phyloP scores from a whole-genome alignment of 768 basidiomycete genomes.

The Pisolithus tinctorius region DNA sequence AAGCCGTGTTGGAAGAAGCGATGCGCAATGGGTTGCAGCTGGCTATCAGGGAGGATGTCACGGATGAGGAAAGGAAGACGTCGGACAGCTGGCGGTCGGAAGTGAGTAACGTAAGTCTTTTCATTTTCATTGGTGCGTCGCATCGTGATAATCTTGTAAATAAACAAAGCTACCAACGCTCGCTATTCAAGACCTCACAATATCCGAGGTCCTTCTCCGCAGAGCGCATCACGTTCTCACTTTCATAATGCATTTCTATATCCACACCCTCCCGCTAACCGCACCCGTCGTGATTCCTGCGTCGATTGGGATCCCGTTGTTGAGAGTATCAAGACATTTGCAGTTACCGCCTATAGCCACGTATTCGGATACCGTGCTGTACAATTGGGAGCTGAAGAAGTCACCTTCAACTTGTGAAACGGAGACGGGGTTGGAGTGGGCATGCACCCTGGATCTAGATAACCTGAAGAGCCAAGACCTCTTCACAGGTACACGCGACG shows the following conservation, averaged over 20 bases:
- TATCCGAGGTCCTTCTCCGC: constrained; percentile 52
- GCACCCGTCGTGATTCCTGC: constrained; percentile 58
- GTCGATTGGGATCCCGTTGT: constrained; percentile 65
- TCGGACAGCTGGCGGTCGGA: constrained; percentile 49
- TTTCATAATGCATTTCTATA: constrained; percentile 76
- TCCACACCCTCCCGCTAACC: constrained; percentile 53
- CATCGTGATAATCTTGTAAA: neutral
- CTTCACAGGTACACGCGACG: constrained; percentile 76
- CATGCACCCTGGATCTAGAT: constrained; percentile 22
- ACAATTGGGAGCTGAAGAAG: constrained; percentile 58
- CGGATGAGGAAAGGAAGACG: constrained; percentile 27
- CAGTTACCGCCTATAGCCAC: constrained; percentile 84
- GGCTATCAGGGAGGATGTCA: constrained; percentile 39
- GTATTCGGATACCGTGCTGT: constrained; percentile 87
- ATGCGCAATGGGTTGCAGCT: constrained; percentile 43
- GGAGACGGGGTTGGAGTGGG: no score
- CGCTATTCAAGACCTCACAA: constrained; percentile 36
- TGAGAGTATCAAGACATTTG: constrained; percentile 61
- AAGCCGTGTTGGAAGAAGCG: constrained; percentile 49
- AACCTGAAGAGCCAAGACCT: constrained; percentile 59
- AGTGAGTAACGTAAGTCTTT: constrained; percentile 41
- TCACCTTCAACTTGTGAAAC: constrained; percentile 22
- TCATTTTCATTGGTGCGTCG: neutral
- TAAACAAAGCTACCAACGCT: constrained; percentile 47
- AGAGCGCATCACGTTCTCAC: constrained; percentile 69